Percentiles rank a stretch among this genome's conserved stretches.
Evolutionary conservation across 176 grass and related monocot species (phyloP).

Genomic region (Aechmea fasciata): DNA sequence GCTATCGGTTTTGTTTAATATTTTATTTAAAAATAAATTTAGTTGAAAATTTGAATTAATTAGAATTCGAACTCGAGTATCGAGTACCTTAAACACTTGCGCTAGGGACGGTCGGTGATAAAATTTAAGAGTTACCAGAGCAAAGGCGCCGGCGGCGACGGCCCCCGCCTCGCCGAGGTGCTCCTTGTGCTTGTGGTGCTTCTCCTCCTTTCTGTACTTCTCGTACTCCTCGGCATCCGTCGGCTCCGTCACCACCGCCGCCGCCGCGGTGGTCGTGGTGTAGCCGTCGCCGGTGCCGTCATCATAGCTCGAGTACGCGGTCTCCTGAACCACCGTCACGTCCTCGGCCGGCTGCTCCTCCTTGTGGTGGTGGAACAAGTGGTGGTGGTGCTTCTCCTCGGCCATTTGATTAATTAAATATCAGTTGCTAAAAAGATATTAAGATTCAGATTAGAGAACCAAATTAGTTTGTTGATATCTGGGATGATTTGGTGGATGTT

Average conservation of each 20-base stretch:
- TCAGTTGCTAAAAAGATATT: neutral
- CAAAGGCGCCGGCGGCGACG: conserved; percentile 48
- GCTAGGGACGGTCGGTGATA: no score
- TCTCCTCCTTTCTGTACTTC: conserved; percentile 56
- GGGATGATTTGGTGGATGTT: neutral
- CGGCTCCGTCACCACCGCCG: conserved; percentile 4
- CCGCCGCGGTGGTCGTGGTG: conserved; percentile 17
- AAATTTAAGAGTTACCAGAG: conserved; percentile 35
- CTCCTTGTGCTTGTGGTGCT: conserved; percentile 83
- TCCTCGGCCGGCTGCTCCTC: conserved; percentile 28
- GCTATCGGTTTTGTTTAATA: no score
- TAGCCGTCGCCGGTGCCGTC: conserved; percentile 20
- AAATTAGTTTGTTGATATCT: neutral
- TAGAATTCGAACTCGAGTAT: no score
- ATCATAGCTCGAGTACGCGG: conserved; percentile 11
- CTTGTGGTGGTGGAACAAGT: conserved; percentile 44
- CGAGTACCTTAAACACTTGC: no score
- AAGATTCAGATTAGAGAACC: neutral
- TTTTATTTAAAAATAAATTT: no score
- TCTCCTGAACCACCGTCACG: conserved; percentile 13
- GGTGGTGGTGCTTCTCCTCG: conserved; percentile 53
- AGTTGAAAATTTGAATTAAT: no score
- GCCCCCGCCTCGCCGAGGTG: conserved; percentile 66
- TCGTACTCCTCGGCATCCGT: conserved; percentile 40
- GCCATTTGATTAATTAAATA: conserved; percentile 16